phyloP scores from a whole-genome alignment of 1,284 basidiomycete species.

The Acaromyces ingoldii region DNA sequence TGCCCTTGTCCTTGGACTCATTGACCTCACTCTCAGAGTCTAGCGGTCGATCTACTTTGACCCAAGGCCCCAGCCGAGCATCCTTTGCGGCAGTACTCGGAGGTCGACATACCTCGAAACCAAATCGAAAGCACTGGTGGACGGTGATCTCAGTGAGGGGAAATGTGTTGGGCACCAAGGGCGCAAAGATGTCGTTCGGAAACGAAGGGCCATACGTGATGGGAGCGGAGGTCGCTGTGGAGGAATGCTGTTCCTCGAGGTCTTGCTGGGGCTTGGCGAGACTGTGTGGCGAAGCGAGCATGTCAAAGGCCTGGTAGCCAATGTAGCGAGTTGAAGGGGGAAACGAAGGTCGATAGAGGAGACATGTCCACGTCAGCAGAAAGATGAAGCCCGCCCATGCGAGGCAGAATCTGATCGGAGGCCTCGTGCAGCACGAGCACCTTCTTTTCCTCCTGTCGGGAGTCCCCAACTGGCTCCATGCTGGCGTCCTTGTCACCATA shows the following conservation, averaged over 20 bases:
- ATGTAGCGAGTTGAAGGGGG: neutral
- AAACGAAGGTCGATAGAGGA: neutral
- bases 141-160: conserved; percentile 68
- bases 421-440: conserved; percentile 5
- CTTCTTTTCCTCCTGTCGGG: too few species aligned
- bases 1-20: neutral
- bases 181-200: conserved; percentile 37
- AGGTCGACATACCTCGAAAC: conserved; percentile 64
- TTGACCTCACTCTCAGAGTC: conserved; percentile 60
- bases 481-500: too few species aligned
- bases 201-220: conserved; percentile 12
- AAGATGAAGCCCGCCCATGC: conserved; percentile 9
- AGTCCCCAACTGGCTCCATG: too few species aligned
- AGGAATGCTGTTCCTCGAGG: neutral
- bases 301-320: conserved; percentile 8
- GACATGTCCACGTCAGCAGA: conserved; percentile 1
- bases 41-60: conserved; percentile 70
- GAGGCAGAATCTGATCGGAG: conserved; percentile 2
- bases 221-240: neutral
- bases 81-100: conserved; percentile 67
- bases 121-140: conserved; percentile 63
- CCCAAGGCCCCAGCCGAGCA: conserved; percentile 78
- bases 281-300: neutral
- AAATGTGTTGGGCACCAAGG: conserved; percentile 32
- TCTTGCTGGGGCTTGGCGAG: neutral